Base-by-base conservation (phyloP, 495 filamentous ascomycete species). In the Penicillium nucicola region DNA sequence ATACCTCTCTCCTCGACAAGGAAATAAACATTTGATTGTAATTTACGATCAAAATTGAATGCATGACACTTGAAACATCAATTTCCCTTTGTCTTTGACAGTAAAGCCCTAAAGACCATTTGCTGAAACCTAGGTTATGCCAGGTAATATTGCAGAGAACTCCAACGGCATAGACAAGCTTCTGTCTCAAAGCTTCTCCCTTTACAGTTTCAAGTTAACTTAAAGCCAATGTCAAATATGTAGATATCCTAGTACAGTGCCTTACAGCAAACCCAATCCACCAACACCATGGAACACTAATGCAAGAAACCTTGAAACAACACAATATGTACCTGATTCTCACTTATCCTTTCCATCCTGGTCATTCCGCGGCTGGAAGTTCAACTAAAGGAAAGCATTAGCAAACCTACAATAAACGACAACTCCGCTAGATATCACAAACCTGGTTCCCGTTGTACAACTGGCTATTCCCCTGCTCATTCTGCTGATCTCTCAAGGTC, bases 391-490 rank as follows among this genome's bases (percentile, higher is more conserved):
- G 41, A 11, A 13, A 52, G 50, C 18, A 30, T 54, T 10, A 55
- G 37, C 32, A 37, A 36, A 20, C 15, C 10, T 11, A 14, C 12
- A 15, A 20, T n/a, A 31, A 45, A 4, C 5, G 5, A 19, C 14
- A 0, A 22, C n/a, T 8, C 2, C 10, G 33, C n/a, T 10, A 37
- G 22, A 36, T 6, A 25, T 19, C n/a, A 57, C 85, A 50, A 75
- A 92, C 88, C 65, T 89, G 87, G 60, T 95, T 96, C 4, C 90
- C 90, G 66, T 96, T 96, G 62, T 96, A 96, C 32, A 90, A 81
- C 57, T 92, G 82, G 18, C 77, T 74, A 49, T 85, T 62, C 57
- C 75, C 78, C 40, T 65, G 68, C 42, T 71, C 70, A 31, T 68
- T 67, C 35, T 66, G 62, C 42, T 82, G 78, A 60, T 85, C 81